Base-by-base conservation (phyloP, 345 rosid genomes). In the Arabis alpina region DNA sequence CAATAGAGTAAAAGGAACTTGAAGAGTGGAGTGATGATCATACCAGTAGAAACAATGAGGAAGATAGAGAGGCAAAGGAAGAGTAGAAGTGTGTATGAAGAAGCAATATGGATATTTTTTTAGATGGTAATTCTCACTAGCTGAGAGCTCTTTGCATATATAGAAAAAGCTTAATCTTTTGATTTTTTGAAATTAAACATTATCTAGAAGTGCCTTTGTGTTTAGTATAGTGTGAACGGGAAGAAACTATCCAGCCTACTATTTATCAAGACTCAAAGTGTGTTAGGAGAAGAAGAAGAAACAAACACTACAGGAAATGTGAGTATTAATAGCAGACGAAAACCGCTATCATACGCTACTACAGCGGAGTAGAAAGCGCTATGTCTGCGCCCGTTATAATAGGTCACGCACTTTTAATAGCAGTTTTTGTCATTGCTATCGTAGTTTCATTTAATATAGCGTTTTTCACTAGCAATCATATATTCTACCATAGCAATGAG, bases 11-110 rank as follows among this genome's bases (percentile, higher is more conserved):
- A 4, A 56, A 64, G 34, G 15, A 24, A 40, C 24, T 56, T 6
- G n/a, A 53, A 13, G 73, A 44, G 61, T 44, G 69, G 64, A 42
- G 47, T 59, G 50, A 54, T 67, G 43, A 60, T 25, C 64, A 54
- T 75, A 75, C 69, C 78, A 44, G 53, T 68, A 39, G 70, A 61
- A 53, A 64, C 74, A 42, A 75, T 45, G 45, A 75, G 68, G 74
- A 68, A 61, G 51, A 75, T 47, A 27, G 64, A 36, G 41, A 68
- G 8, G 64, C 58, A 75, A n/a, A 67, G 57, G 10, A 68, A 68
- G 19, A 75, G 43, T n/a, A 68, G 14, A 45, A 53, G 30, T 43
- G 13, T 45, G 68, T 61, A 45, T 52, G 63, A 74, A 52, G 78
- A 74, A 53, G 73, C 37, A 68, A 74, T 6, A 34, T 74, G 43